Percentiles rank a stretch among this genome's conserved stretches.
Conservation (phyloP, 1,284 basidiomycete genomes). For the Irpex rosettiformis region DNA sequence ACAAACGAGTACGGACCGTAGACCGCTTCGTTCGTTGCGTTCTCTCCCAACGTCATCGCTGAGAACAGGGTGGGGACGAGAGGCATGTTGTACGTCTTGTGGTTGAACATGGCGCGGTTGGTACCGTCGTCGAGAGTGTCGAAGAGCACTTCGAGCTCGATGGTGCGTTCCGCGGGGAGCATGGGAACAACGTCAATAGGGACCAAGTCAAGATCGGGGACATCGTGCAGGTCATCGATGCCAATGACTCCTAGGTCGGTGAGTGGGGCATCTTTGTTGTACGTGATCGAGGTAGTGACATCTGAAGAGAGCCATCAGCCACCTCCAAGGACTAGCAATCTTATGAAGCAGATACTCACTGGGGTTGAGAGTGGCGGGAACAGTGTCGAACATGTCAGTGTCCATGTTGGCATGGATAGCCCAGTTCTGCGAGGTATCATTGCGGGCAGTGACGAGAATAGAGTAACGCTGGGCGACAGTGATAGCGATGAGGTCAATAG, state of each 20-base stretch:
- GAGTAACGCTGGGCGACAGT: constrained; percentile 94
- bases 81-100: constrained; percentile 67
- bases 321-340: too few relatives aligned
- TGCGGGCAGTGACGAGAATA: constrained; percentile 84
- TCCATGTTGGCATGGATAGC: constrained; percentile 91
- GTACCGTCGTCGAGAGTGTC: constrained; percentile 78
- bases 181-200: constrained; percentile 47
- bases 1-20: constrained; percentile 83
- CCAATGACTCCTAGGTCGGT: constrained; percentile 45
- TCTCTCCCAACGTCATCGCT: constrained; percentile 70
- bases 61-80: constrained; percentile 75
- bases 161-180: constrained; percentile 43
- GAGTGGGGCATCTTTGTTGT: constrained; percentile 46
- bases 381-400: constrained; percentile 78
- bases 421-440: constrained; percentile 84
- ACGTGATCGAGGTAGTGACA: constrained; percentile 74
- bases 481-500: constrained; percentile 68
- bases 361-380: constrained; percentile 69
- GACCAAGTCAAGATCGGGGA: constrained; percentile 61
- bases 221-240: constrained; percentile 46
- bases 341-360: constrained; percentile 43
- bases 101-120: constrained; percentile 74
- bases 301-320: constrained; percentile 46
- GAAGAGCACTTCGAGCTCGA: constrained; percentile 58
- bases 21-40: constrained; percentile 63